Base-by-base conservation (phyloP, 2,329 filamentous ascomycete species). In the Ophioceras dolichostomum region DNA sequence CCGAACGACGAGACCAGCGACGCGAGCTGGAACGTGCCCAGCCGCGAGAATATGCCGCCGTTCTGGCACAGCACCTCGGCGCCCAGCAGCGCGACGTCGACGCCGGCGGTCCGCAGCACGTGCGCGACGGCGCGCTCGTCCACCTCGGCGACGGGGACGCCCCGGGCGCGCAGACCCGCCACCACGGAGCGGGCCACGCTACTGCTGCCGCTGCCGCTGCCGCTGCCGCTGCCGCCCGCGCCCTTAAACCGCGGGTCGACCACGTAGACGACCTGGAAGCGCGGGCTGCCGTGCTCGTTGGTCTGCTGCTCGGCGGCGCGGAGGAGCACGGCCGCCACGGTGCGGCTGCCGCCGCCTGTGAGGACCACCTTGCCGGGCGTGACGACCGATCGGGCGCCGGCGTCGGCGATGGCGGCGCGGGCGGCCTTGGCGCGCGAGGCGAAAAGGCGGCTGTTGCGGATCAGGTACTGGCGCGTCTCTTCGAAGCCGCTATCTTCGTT, bases 1-100 rank as follows among this genome's bases (percentile, higher is more conserved):
- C 60, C 56, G 43, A 73, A 70, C 12, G 72, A 72, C 49, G 79
- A 79, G 5, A 88, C 87, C 37, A 95, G 64, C 47, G 86, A 65
- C 2, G 85, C 88, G 48, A 96, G 80, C 62, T 94, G 87, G 48
- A 84, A 89, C 3, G 73, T 78, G 37, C 89, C 89, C 61, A 96
- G 73, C 34, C 88, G 70, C 18, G 83, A 89, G 47, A 98, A 84
- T 48, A 96, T 82, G 27, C 89, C 89, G 35, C 91, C 91, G 53
- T 94, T 94, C 53, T 94, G 85, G 16, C 93, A 85, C 13, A 96
- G 86, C 29, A 87, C 88, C 58, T 96, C 89, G 62, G 76, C 73
- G 33, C 78, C 78, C 9, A 79, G 71, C 36, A 83, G 65, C 7
- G 80, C 68, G 49, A 75, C 62, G 52, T 86, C 76, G 12, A 91